Evolutionary conservation across 805 yeast species (phyloP).

Genomic region (Metschnikowia sp.): DNA sequence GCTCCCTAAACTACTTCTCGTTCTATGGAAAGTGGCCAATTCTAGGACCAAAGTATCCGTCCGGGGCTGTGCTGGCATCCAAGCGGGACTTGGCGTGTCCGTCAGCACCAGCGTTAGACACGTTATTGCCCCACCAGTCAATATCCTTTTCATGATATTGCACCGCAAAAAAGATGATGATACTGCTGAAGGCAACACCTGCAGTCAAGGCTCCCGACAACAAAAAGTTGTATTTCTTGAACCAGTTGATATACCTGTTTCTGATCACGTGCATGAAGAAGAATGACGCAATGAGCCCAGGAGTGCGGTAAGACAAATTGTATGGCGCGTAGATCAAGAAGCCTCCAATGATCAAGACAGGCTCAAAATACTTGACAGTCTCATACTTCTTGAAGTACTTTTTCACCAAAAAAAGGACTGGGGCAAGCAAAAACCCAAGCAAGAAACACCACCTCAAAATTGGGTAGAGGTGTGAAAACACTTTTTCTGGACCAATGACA

Average conservation of each 20-base stretch:
- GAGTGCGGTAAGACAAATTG: slow-evolving; percentile 54
- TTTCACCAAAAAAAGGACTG: slow-evolving; percentile 32
- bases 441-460: slow-evolving; percentile 27
- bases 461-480: slow-evolving; percentile 13
- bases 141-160: slow-evolving; percentile 22
- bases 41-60: slow-evolving; percentile 23
- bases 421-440: slow-evolving; percentile 37
- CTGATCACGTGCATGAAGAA: slow-evolving; percentile 38
- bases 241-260: slow-evolving; percentile 41
- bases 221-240: slow-evolving; percentile 42
- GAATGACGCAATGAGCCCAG: slow-evolving; percentile 27
- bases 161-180: slow-evolving; percentile 35
- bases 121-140: slow-evolving; percentile 67
- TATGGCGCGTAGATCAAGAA: slow-evolving; percentile 71
- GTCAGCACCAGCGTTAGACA: slow-evolving; percentile 36
- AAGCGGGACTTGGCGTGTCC: slow-evolving; percentile 14
- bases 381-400: slow-evolving; percentile 36
- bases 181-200: slow-evolving; percentile 40
- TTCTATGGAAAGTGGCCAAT: slow-evolving; percentile 17
- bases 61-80: slow-evolving; percentile 15
- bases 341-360: slow-evolving; percentile 44
- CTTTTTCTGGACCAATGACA: slow-evolving; percentile 30
- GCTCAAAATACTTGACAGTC: slow-evolving; percentile 38
- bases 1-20: not conserved
- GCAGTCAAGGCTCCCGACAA: slow-evolving; percentile 44